phyloP scores from a whole-genome alignment of 441 rosid species.

The Pelargonium cotyledonis region DNA sequence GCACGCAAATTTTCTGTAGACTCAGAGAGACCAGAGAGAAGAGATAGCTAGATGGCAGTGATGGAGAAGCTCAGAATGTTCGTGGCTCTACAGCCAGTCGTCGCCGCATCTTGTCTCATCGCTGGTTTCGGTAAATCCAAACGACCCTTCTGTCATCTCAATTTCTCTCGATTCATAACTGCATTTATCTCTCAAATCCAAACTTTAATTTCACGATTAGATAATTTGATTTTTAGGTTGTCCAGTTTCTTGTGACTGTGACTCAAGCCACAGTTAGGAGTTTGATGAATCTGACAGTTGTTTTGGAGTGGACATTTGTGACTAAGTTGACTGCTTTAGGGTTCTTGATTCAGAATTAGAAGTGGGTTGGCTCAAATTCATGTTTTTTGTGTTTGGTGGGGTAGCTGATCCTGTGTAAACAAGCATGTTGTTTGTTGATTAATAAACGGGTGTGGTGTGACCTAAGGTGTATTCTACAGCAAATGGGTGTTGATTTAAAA shows the following conservation, averaged over 20 bases:
- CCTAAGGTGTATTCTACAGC: not conserved
- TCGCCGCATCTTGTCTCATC: conserved; percentile 79
- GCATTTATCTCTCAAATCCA: conserved; percentile 6
- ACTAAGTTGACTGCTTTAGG: not conserved
- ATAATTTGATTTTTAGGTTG: not conserved
- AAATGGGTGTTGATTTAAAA: not conserved
- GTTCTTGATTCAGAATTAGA: not conserved
- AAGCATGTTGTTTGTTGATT: not conserved
- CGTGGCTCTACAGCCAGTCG: conserved; percentile 82
- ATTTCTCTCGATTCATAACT: not conserved
- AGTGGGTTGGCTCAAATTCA: conserved; percentile 4
- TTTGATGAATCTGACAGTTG: not conserved
- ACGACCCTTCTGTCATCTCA: not conserved
- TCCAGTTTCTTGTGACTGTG: not conserved
- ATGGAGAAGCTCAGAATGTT: conserved; percentile 80
- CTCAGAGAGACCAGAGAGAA: conserved; percentile 13
- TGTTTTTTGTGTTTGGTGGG: not conserved
- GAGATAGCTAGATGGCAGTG: conserved; percentile 41
- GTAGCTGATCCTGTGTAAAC: not conserved
- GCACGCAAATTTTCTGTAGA: not conserved
- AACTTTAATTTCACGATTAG: not conserved
- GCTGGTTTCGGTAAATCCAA: conserved; percentile 56
- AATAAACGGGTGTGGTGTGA: not conserved
- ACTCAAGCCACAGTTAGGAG: not conserved
- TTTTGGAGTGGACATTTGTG: not conserved